Conservation (phyloP, 352 stramenopile genomes). For the Globisporangium viniferum region DNA sequence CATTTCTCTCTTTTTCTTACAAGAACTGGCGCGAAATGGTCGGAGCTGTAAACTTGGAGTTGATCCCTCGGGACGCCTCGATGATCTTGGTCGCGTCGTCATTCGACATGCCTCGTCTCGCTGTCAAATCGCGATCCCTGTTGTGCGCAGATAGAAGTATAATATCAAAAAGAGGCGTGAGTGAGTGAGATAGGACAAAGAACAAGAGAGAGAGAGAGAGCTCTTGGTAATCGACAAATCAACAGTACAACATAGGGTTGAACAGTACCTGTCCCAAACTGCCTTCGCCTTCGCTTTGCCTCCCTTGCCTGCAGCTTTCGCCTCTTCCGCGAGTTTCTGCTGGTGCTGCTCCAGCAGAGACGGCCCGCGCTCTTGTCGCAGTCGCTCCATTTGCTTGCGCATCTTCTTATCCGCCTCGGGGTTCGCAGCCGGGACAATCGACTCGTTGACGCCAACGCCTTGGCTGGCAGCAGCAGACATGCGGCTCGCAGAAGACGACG, state of each 20-base stretch:
- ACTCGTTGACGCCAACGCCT: conserved; percentile 44
- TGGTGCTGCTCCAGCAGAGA: conserved; percentile 82
- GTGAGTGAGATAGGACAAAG: background rate
- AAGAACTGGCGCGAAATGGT: conserved; percentile 84
- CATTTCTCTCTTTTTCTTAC: conserved; percentile 19
- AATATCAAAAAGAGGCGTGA: background rate
- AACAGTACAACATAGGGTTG: background rate
- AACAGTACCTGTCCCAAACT: conserved; percentile 63
- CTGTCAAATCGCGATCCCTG: conserved; percentile 72
- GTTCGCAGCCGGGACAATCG: conserved; percentile 64
- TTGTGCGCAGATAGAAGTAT: background rate
- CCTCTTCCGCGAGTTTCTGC: conserved; percentile 54
- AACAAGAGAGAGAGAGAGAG: background rate
- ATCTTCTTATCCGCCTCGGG: conserved; percentile 65
- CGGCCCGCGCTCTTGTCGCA: conserved; percentile 54
- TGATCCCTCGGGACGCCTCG: conserved; percentile 70
- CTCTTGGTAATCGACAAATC: background rate
- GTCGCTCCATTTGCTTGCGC: conserved; percentile 61
- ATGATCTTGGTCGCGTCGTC: conserved; percentile 76
- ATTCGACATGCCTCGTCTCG: conserved; percentile 55
- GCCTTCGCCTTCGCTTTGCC: conserved; percentile 17
- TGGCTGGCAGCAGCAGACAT: conserved; percentile 11
- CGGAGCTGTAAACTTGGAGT: conserved; percentile 83
- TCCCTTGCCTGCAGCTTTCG: conserved; percentile 15
- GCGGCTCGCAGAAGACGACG: conserved; percentile 16